Evolutionary conservation across 1,284 basidiomycete genomes (phyloP), one percentile per base, ranked within the genome.

Genomic region (Boletus sp.): DNA sequence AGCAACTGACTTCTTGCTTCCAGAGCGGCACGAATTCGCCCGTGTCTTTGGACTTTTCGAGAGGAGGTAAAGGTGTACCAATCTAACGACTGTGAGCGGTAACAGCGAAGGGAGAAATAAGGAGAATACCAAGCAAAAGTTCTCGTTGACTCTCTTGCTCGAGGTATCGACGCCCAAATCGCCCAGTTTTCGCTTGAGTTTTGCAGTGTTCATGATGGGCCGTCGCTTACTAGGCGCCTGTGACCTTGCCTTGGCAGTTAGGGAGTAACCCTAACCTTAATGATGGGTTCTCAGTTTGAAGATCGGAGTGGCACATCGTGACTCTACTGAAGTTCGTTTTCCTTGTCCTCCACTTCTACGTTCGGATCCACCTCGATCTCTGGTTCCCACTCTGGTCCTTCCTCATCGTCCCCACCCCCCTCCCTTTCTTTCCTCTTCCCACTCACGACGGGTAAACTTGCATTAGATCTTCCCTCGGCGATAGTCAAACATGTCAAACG

Each of bases 1-100:
- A 48, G 25, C 43, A 44, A 73, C 80, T 64, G 64, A 93, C 94
- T 68, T 98, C 95, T 80, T 98, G 97, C 74, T 99, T 94, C 97
- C 97, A 99, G 55, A 97, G 76, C 0, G 97, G 97, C 50, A 97
- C 91, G 74, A 94, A 97, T 74, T 98, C 97, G 65, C 93, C 91
- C 17, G 84, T 88, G 73, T 98, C 97, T 73, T 88, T 93, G 40
- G 87, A 88, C 67, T 94, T 94, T 67, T 92, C 91, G 23, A 98
- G 84, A 1, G 94, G 89, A 0, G 95, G 95, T 1, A 97, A 79
- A 10, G 94, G 94, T 27, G 94, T 98, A 10, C 94, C 97, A 72
- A 95, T 94, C 93, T 94, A 40, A 27, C 17, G 37, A 40, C 6
- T 6, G 67, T 65, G 65, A 59, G 59, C 37, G n/a, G 48, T 25